Conservation (phyloP, 176 grass and related monocot species). For the Miscanthus lutarioriparius region DNA sequence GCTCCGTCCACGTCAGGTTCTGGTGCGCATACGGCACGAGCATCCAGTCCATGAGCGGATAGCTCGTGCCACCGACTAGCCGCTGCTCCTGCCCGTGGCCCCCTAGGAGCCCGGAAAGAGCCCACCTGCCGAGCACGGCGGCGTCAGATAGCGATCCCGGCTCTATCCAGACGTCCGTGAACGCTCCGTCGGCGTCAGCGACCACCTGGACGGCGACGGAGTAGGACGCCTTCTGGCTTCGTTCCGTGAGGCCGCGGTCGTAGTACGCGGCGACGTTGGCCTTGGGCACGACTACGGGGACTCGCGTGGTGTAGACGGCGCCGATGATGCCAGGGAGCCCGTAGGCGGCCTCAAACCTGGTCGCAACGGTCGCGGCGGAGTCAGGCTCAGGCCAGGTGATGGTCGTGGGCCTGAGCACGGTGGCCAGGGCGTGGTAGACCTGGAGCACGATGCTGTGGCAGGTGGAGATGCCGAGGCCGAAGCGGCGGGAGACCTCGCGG, state of each 20-base stretch:
- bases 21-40: constrained; percentile 71
- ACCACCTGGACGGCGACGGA: constrained; percentile 71
- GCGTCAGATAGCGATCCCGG: constrained; percentile 67
- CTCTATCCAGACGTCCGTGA: constrained; percentile 69
- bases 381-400: constrained; percentile 55
- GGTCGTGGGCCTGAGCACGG: constrained; percentile 48
- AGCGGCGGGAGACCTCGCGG: constrained; percentile 59
- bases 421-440: constrained; percentile 61
- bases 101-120: constrained; percentile 29
- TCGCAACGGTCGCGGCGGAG: neutral
- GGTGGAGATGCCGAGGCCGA: constrained; percentile 87
- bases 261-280: constrained; percentile 54
- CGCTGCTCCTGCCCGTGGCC: constrained; percentile 10
- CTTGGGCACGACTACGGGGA: constrained; percentile 67
- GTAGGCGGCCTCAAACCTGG: constrained; percentile 38
- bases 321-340: constrained; percentile 61
- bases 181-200: constrained; percentile 53
- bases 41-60: constrained; percentile 66
- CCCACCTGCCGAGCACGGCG: constrained; percentile 53
- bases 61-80: constrained; percentile 58
- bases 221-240: constrained; percentile 73
- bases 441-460: constrained; percentile 76
- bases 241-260: constrained; percentile 74
- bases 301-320: constrained; percentile 59
- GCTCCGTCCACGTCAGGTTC: constrained; percentile 73